phyloP scores from a whole-genome alignment of 768 basidiomycete genomes.

The Mrakia gelida region DNA sequence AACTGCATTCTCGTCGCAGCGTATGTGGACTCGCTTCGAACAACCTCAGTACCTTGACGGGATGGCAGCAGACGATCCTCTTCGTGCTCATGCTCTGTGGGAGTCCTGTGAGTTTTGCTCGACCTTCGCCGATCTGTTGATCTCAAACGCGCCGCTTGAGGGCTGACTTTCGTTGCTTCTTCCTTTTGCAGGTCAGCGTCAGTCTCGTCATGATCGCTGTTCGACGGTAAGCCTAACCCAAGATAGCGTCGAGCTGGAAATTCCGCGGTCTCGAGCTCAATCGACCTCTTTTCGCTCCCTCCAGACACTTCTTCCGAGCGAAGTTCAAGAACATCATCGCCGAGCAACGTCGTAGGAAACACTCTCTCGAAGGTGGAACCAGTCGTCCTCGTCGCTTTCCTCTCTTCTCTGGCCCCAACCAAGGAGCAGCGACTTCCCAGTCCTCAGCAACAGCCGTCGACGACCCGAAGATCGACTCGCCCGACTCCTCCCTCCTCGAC shows the following conservation, averaged over 20 bases:
- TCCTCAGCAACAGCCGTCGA: slow-evolving; percentile 19
- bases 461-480: slow-evolving; percentile 13
- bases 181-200: slow-evolving; percentile 58
- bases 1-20: slow-evolving; percentile 42
- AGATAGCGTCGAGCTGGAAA: no score
- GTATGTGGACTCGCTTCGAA: slow-evolving; percentile 49
- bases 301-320: slow-evolving; percentile 58
- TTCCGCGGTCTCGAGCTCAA: no score
- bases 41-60: slow-evolving; percentile 43
- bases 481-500: slow-evolving; percentile 45
- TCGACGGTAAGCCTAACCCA: slow-evolving; percentile 50
- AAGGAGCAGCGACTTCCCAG: slow-evolving; percentile 36
- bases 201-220: slow-evolving; percentile 80
- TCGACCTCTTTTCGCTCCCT: slow-evolving; percentile 44
- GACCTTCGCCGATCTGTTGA: no score
- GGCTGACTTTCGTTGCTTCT: neutral
- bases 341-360: slow-evolving; percentile 43
- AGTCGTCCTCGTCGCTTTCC: neutral
- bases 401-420: slow-evolving; percentile 34
- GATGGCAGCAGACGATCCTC: slow-evolving; percentile 43
- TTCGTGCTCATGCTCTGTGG: slow-evolving; percentile 65
- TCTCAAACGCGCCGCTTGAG: no score
- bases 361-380: slow-evolving; percentile 2
- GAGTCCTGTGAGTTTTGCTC: slow-evolving; percentile 20
- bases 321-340: slow-evolving; percentile 62